Percentiles rank a stretch among this genome's conserved stretches.
These are phyloP conservation scores for Glycine tomentella DNA, from an alignment of 306 rosid species.

Conservation along the genomic window DNA sequence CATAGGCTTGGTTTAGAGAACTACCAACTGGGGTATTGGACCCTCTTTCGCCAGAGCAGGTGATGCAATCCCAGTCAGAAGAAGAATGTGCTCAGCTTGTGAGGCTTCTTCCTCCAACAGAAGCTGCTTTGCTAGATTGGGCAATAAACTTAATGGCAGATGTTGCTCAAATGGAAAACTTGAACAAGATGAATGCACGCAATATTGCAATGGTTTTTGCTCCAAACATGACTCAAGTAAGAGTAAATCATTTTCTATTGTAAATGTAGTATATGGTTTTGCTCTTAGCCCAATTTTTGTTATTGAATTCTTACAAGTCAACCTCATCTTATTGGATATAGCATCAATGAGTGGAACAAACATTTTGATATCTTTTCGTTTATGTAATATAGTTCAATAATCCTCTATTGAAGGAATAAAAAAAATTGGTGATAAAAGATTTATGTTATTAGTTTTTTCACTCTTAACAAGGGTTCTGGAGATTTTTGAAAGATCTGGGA, in stretches of 20 bases:
- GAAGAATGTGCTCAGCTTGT: slow-evolving; percentile 90
- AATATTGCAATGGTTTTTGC: slow-evolving; percentile 99
- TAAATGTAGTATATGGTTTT: slow-evolving; percentile 11
- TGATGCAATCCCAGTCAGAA: slow-evolving; percentile 90
- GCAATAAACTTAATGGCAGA: slow-evolving; percentile 96
- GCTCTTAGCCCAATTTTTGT: slow-evolving; percentile 14
- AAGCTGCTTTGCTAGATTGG: slow-evolving; percentile 95
- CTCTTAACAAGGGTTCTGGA: background rate
- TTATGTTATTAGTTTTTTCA: background rate
- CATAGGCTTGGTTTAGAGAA: slow-evolving; percentile 97
- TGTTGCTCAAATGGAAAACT: slow-evolving; percentile 84
- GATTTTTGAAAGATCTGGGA: slow-evolving; percentile 15
- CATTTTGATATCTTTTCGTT: slow-evolving; percentile 35
- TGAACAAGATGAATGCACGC: slow-evolving; percentile 98
- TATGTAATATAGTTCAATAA: slow-evolving; percentile 16
- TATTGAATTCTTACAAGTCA: slow-evolving; percentile 16
- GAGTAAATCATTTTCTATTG: slow-evolving; percentile 46
- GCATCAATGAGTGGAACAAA: background rate
- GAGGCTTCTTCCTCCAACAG: slow-evolving; percentile 82
- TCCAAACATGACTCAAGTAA: slow-evolving; percentile 98
- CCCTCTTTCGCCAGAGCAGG: slow-evolving; percentile 94
- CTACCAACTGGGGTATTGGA: slow-evolving; percentile 92
- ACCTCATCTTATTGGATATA: slow-evolving; percentile 29
- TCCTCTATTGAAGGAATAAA: slow-evolving; percentile 20
- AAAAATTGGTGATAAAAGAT: background rate